phyloP scores from a whole-genome alignment of 306 rosid species.

The Spatholobus suberectus region DNA sequence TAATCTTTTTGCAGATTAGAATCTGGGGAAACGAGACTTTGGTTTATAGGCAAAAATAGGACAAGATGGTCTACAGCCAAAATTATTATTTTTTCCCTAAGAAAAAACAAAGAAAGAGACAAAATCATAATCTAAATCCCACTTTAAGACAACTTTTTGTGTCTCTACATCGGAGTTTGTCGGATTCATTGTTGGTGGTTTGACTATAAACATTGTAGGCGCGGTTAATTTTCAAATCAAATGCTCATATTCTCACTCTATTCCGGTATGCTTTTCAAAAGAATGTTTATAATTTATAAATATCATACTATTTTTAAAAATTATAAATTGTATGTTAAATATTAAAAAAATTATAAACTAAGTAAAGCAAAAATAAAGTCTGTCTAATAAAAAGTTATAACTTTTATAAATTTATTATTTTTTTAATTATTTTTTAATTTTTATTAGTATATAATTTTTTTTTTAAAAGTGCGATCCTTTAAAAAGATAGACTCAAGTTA shows the following conservation, averaged over 20 bases:
- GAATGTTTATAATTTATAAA: neutral
- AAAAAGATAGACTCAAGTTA: neutral
- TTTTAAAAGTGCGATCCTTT: neutral
- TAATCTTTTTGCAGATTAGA: conserved; percentile 1
- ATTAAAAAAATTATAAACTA: neutral
- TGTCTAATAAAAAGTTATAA: neutral
- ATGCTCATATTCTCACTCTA: neutral
- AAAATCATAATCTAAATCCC: conserved; percentile 24
- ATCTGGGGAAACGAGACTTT: conserved; percentile 27
- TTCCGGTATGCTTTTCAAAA: neutral
- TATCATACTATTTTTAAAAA: neutral
- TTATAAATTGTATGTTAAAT: neutral
- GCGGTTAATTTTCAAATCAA: conserved; percentile 3
- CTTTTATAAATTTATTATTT: neutral
- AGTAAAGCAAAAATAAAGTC: neutral
- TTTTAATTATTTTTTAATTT: neutral
- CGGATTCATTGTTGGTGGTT: conserved; percentile 29
- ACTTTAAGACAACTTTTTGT: conserved; percentile 12
- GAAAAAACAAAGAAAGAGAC: neutral
- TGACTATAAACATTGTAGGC: neutral
- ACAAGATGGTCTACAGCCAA: conserved; percentile 23
- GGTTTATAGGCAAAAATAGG: neutral
- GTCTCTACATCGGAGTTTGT: conserved; percentile 27
- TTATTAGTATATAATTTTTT: neutral
- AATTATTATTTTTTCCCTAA: neutral